A percentile compares a stretch with the other conserved stretches of the same genome.
These are phyloP conservation scores for Obba rivulosa DNA, from an alignment of 768 basidiomycete species.

Conservation along the genomic window DNA sequence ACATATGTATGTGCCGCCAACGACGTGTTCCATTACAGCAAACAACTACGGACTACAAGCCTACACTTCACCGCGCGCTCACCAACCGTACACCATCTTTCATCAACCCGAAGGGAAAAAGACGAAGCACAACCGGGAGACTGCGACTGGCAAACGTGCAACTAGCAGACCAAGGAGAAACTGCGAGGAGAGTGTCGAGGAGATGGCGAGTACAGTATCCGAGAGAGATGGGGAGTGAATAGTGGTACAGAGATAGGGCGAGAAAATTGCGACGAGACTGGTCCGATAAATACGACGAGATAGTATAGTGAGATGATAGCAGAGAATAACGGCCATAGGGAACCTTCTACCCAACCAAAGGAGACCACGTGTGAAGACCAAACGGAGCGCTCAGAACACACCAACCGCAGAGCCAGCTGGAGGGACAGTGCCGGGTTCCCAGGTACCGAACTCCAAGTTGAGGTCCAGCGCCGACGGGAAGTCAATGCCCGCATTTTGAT, in stretches of 20 bases:
- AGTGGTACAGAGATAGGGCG: slow-evolving; percentile 11
- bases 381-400: slow-evolving; percentile 17
- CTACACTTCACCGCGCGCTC: no score
- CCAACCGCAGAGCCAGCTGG: slow-evolving; percentile 12
- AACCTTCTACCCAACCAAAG: slow-evolving; percentile 8
- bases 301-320: slow-evolving; percentile 13
- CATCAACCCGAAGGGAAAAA: slow-evolving; percentile 2
- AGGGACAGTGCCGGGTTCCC: slow-evolving; percentile 5
- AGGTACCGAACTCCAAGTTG: slow-evolving; percentile 22
- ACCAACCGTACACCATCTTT: no score
- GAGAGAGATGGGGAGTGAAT: slow-evolving; percentile 3
- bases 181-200: slow-evolving; percentile 3
- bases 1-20: no score
- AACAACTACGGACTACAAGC: no score
- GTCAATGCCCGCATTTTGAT: slow-evolving; percentile 7
- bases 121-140: slow-evolving; percentile 5
- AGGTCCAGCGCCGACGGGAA: slow-evolving; percentile 24
- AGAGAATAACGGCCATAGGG: slow-evolving; percentile 6
- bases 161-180: neutral
- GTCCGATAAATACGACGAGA: slow-evolving; percentile 10
- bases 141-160: neutral
- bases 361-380: slow-evolving; percentile 3
- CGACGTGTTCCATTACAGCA: no score
- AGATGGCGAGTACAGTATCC: slow-evolving; percentile 18
- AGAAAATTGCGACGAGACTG: slow-evolving; percentile 7